Conservation (phyloP, 2,329 filamentous ascomycete genomes). For the Talaromyces sp. region DNA sequence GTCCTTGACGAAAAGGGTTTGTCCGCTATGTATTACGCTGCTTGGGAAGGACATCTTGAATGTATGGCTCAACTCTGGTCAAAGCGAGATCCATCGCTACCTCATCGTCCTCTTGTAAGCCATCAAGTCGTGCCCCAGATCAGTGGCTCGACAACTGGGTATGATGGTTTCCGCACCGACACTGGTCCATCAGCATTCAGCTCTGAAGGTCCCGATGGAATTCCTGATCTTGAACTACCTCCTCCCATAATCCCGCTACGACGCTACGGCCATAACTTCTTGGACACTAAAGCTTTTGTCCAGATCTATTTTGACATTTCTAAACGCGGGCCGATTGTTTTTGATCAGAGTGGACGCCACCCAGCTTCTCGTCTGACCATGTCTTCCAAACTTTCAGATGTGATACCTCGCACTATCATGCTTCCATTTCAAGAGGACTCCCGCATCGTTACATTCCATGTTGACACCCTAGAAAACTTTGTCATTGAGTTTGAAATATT, state of each 20-base stretch:
- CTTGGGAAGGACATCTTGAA: slow-evolving; percentile 93
- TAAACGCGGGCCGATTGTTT: slow-evolving; percentile 68
- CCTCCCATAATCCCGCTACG: slow-evolving; percentile 93
- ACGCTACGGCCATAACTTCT: slow-evolving; percentile 95
- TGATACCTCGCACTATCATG: slow-evolving; percentile 94
- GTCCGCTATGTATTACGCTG: slow-evolving; percentile 96
- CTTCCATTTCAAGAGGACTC: slow-evolving; percentile 96
- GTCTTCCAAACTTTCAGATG: slow-evolving; percentile 90
- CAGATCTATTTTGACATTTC: slow-evolving; percentile 83
- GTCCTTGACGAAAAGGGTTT: slow-evolving; percentile 88
- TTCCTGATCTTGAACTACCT: slow-evolving; percentile 85
- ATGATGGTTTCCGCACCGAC: slow-evolving; percentile 30
- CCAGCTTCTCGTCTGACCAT: slow-evolving; percentile 92
- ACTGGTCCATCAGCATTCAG: slow-evolving; percentile 35
- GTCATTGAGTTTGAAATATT: slow-evolving; percentile 97
- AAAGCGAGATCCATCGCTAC: slow-evolving; percentile 26
- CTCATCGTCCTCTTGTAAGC: slow-evolving; percentile 35
- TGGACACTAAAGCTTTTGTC: slow-evolving; percentile 95
- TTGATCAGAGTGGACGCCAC: slow-evolving; percentile 96
- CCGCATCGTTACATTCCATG: slow-evolving; percentile 88
- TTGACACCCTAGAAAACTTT: slow-evolving; percentile 89
- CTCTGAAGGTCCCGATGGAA: slow-evolving; percentile 68
- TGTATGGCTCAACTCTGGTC: slow-evolving; percentile 80
- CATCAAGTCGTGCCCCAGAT: slow-evolving; percentile 22
- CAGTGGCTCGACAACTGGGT: slow-evolving; percentile 26